These are phyloP conservation scores for Epichloe elymi DNA, from an alignment of 2,329 filamentous ascomycete genomes.

Conservation along the genomic window DNA sequence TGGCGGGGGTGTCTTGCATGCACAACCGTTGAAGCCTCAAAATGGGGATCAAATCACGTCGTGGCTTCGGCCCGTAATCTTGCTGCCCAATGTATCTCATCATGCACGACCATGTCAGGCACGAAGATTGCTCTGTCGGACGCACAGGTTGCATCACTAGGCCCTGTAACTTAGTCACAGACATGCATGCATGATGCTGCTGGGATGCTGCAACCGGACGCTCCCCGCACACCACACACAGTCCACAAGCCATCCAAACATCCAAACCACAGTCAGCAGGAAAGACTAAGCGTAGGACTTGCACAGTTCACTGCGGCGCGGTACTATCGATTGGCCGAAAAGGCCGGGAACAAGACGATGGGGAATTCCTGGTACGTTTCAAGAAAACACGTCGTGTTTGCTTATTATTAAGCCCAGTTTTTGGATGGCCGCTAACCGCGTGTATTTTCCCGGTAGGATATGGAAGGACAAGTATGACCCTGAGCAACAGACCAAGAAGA, in stretches of 20 bases:
- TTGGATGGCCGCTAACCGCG: conserved; percentile 1
- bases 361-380: conserved; percentile 83
- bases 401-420: neutral
- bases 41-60: neutral
- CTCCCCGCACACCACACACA: neutral
- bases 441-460: conserved; percentile 47
- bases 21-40: neutral
- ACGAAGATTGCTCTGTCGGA: neutral
- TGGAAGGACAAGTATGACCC: conserved; percentile 93
- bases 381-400: conserved; percentile 5
- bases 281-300: conserved; percentile 29
- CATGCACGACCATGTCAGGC: neutral
- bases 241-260: too few species aligned
- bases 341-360: conserved; percentile 76
- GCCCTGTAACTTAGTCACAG: neutral
- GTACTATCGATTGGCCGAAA: conserved; percentile 85
- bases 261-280: conserved; percentile 6
- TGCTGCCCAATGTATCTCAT: neutral
- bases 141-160: neutral
- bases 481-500: conserved; percentile 25
- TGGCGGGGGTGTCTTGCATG: neutral
- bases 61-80: neutral
- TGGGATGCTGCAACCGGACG: neutral
- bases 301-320: conserved; percentile 63
- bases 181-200: neutral